Conservation (phyloP, 2,329 filamentous ascomycete species). For the Colletotrichum melonis region DNA sequence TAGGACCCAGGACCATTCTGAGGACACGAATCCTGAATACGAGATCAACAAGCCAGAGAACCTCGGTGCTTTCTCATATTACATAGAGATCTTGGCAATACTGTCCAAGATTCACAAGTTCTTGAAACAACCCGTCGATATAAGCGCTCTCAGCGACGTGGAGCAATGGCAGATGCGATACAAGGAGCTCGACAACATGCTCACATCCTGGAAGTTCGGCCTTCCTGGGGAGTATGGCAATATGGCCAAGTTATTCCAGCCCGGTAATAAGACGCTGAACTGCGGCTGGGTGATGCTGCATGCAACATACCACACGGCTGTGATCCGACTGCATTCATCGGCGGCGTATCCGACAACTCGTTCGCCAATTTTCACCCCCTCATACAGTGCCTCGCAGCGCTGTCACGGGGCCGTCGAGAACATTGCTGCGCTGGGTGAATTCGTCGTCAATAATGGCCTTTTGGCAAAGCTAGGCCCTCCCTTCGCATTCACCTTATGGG, state of each 20-base stretch:
- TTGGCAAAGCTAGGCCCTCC: constrained; percentile 86
- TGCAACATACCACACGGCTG: constrained; percentile 87
- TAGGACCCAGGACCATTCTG: constrained; percentile 59
- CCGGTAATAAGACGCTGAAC: constrained; percentile 76
- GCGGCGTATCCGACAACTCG: constrained; percentile 91
- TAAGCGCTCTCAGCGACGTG: constrained; percentile 84
- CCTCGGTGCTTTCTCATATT: constrained; percentile 88
- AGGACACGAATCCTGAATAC: constrained; percentile 65
- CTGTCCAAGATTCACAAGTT: constrained; percentile 90
- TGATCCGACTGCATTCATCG: constrained; percentile 91
- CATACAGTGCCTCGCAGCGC: constrained; percentile 84
- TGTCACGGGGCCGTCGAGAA: constrained; percentile 87
- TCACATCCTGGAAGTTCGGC: constrained; percentile 86
- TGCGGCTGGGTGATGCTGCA: constrained; percentile 93
- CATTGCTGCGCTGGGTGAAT: constrained; percentile 81
- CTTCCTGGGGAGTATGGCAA: constrained; percentile 87
- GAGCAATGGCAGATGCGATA: constrained; percentile 91
- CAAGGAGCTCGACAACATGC: constrained; percentile 82
- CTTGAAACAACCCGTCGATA: constrained; percentile 89
- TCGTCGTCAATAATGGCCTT: constrained; percentile 80
- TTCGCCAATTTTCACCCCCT: constrained; percentile 89
- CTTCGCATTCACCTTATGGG: constrained; percentile 94
- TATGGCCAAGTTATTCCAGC: constrained; percentile 81
- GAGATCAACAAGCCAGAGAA: constrained; percentile 80
- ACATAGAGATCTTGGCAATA: constrained; percentile 89